Base-by-base conservation (phyloP, 371 early-diverging fungal genomes). In the Circinella minor region DNA sequence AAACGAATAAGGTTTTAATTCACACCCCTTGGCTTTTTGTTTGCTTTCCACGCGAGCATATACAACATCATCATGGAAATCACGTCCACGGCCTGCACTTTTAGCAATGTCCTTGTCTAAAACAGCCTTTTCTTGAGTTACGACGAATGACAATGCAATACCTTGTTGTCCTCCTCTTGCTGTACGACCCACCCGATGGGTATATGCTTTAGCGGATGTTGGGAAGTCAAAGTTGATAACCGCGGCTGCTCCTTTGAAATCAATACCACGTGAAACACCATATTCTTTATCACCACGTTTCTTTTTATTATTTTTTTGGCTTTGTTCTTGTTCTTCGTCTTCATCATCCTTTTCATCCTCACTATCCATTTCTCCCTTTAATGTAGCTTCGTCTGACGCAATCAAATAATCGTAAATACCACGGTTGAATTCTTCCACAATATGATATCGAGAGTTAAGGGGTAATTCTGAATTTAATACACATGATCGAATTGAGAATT, bases 181-280 rank as follows among this genome's bases (percentile, higher is more conserved):
- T 1, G 99, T 98, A 66, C 99, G 90, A 7, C 99, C 99, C 17
- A 98, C 91, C 39, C 99, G 94, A 83, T 99, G 99, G 68, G 91
- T 92, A 77, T 99, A 99, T 17, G 96, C 85, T 68, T 94, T 89
- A n/a, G 93, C 89, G 0, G 96, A 91, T 3, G 70, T 78, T 34
- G 99, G 99, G 72, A 99, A 92, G 77, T 99, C 99, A 88, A 99
- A 98, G 82, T 99, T 99, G 84, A 99, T 91, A 39, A 99, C 99
- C 0, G 95, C 91, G 2, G 92, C 90, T 0, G 98, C 96, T 67
- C 93, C 91, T 68, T 94, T 89, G 77, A 99, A 97, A 83, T 99
- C 99, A 57, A 99, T 91, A 54, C 99, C 99, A 43, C 99, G 93
- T 8, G 98, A 91, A 27, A 98, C 98, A 48, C 99, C 98, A 75